These are phyloP conservation scores for Ophiosphaerella korrae DNA, from an alignment of 2,329 filamentous ascomycete genomes.

Conservation along the genomic window DNA sequence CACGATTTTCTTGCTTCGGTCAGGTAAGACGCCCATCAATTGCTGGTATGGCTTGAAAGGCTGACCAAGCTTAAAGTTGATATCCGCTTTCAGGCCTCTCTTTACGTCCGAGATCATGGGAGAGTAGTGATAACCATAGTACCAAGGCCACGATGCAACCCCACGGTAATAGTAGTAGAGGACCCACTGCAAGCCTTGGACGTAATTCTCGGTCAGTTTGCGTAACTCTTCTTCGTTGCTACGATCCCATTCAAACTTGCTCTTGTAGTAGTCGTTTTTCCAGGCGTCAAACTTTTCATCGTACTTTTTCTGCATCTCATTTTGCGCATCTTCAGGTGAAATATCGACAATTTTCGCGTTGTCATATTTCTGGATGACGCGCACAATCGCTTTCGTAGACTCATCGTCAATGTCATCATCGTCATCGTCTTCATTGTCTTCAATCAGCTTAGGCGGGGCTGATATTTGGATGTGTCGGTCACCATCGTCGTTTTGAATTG, in stretches of 20 bases:
- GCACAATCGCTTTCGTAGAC: slow-evolving; percentile 77
- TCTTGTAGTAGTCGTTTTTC: slow-evolving; percentile 92
- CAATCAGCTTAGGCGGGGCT: slow-evolving; percentile 59
- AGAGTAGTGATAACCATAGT: slow-evolving; percentile 94
- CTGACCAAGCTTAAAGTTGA: slow-evolving; percentile 92
- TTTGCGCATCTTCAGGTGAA: slow-evolving; percentile 77
- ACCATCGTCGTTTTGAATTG: slow-evolving; percentile 66
- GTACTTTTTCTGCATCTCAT: slow-evolving; percentile 81
- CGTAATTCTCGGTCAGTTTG: slow-evolving; percentile 90
- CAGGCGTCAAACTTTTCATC: slow-evolving; percentile 87
- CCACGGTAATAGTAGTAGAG: slow-evolving; percentile 97
- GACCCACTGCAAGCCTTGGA: slow-evolving; percentile 97
- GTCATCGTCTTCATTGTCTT: slow-evolving; percentile 62
- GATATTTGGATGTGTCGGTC: slow-evolving; percentile 69
- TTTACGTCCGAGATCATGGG: slow-evolving; percentile 96
- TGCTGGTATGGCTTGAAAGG: slow-evolving; percentile 96
- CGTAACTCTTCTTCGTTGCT: slow-evolving; percentile 80
- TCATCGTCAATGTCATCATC: slow-evolving; percentile 80
- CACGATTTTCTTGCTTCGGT: slow-evolving; percentile 96
- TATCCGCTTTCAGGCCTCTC: slow-evolving; percentile 82
- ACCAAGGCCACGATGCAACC: slow-evolving; percentile 98
- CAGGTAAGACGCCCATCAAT: slow-evolving; percentile 96
- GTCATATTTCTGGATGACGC: slow-evolving; percentile 89
- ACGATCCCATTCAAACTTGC: slow-evolving; percentile 88
- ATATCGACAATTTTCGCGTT: slow-evolving; percentile 84